These are phyloP conservation scores for Plasmodium knowlesi DNA, from an alignment of 169 alveolate species.

Conservation along the genomic window DNA sequence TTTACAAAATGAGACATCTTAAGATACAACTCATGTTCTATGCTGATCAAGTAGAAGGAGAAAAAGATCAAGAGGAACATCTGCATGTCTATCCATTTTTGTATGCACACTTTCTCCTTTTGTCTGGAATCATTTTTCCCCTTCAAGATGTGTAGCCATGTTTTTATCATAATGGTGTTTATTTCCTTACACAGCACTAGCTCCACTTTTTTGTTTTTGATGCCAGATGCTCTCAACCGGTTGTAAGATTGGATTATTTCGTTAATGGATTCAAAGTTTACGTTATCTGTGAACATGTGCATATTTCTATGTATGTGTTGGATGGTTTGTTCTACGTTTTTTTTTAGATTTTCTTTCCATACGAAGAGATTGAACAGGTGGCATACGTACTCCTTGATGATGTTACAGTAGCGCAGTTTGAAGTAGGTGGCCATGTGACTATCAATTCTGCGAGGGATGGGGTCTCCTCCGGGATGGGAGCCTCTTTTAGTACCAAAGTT, in stretches of 20 bases:
- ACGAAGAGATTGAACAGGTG: constrained; percentile 51
- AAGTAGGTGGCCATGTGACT: neutral
- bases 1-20: constrained; percentile 25
- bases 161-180: constrained; percentile 6
- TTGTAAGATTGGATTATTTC: constrained; percentile 13
- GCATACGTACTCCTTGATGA: constrained; percentile 15
- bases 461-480: neutral
- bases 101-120: constrained; percentile 2
- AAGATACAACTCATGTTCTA: constrained; percentile 54
- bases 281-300: neutral
- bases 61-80: constrained; percentile 6
- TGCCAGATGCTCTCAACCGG: neutral
- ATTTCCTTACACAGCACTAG: constrained; percentile 2
- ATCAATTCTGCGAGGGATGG: constrained; percentile 1
- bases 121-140: constrained; percentile 2
- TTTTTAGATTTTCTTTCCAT: constrained; percentile 33
- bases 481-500: neutral
- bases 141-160: constrained; percentile 33
- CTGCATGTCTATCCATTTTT: constrained; percentile 24
- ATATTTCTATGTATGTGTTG: constrained; percentile 19
- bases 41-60: constrained; percentile 15
- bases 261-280: constrained; percentile 8
- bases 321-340: constrained; percentile 4
- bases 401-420: constrained; percentile 1
- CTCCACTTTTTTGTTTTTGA: constrained; percentile 9